These are phyloP conservation scores for Leucogyrophana mollusca DNA, from an alignment of 768 basidiomycete species.

Conservation along the genomic window DNA sequence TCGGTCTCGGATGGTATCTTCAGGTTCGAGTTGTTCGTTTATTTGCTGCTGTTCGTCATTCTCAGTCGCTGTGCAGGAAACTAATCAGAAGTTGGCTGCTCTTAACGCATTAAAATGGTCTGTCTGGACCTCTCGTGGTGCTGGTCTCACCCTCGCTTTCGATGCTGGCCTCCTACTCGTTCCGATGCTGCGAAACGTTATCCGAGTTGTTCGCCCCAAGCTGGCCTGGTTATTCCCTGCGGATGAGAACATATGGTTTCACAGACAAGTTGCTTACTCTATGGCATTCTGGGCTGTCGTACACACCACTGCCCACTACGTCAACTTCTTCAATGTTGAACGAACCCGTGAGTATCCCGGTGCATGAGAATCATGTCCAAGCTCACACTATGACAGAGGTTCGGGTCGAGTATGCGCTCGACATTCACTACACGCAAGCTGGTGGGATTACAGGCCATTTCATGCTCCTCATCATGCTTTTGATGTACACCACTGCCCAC, in stretches of 20 bases:
- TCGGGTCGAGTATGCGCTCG: conserved; percentile 68
- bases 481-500: conserved; percentile 92
- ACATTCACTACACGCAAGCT: conserved; percentile 86
- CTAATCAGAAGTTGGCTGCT: conserved; percentile 61
- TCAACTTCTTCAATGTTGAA: conserved; percentile 93
- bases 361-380: not conserved
- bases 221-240: conserved; percentile 84
- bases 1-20: conserved; percentile 86
- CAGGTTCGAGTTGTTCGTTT: conserved; percentile 48
- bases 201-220: conserved; percentile 79
- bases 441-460: conserved; percentile 96
- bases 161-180: conserved; percentile 85
- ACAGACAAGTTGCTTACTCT: conserved; percentile 91
- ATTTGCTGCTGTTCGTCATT: conserved; percentile 2
- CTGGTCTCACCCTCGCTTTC: conserved; percentile 86
- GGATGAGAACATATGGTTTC: conserved; percentile 96
- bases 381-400: conserved; percentile 53
- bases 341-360: conserved; percentile 62
- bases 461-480: conserved; percentile 91
- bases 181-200: conserved; percentile 87
- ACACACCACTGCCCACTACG: conserved; percentile 91
- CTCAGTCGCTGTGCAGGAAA: conserved; percentile 38
- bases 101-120: conserved; percentile 81
- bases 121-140: conserved; percentile 89
- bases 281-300: conserved; percentile 93